Evolutionary conservation across 768 basidiomycete genomes (phyloP), one percentile per base, ranked within the genome.

Genomic region (Amanita rubescens): DNA sequence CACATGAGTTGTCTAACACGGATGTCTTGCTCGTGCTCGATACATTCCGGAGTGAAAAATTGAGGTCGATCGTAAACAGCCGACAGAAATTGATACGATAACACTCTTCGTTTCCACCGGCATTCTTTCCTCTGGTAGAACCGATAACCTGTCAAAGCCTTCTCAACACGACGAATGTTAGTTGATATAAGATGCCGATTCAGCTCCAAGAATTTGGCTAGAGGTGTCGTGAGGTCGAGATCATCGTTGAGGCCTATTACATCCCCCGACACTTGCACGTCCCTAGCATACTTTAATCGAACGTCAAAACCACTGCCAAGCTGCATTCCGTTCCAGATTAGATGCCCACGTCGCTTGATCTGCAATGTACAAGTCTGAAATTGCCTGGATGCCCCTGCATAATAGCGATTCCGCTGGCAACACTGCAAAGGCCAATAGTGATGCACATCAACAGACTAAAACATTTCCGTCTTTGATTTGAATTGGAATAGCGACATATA

Each of bases 271-370:
- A 81, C 67, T 22, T 60, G 60, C 42, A 88, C 71, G 24, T 69
- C 62, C 59, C 75, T 78, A 4, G 75, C 67, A 61, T 87, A 91
- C 10, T 67, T 67, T 37, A 91, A 68, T 48, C 76, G 67, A 47
- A 87, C 70, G 25, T 77, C 67, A 61, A 91, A 89, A 10, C 89
- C 87, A 59, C 82, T 87, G 5, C 82, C 86, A 5, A 86, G 66
- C 42, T 82, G 71, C 9, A 81, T 25, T 20, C 74, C 75, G 42
- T 75, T 66, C 80, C 79, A 81, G 10, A 62, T 46, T 6, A 83
- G 61, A 53, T 77, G 66, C 0, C 84, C 85, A 8, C 64, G 75
- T 30, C 75, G 79, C 56, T 75, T 75, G 59, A 86, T 76, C 7
- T 62, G 66, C 48, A 87, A 67, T 3, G 73, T 65, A 53, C 79